Evolutionary conservation across 75 land plant species (phyloP).

Genomic region (Selaginella moellendorffii): DNA sequence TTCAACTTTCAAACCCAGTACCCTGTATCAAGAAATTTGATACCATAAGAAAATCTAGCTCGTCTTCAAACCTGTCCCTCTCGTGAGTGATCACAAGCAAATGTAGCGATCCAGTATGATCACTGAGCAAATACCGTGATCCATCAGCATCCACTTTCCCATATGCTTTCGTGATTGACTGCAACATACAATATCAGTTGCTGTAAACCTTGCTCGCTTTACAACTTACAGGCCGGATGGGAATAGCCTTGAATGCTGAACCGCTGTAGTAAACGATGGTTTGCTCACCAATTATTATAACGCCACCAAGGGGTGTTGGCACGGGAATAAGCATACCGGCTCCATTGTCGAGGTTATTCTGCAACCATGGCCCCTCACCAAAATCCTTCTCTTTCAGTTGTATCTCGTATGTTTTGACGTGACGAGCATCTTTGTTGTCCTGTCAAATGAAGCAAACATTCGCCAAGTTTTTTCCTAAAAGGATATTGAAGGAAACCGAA

Average conservation of each 20-base stretch:
- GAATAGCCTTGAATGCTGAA: conserved; percentile 75
- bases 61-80: conserved; percentile 56
- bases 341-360: conserved; percentile 95
- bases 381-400: conserved; percentile 94
- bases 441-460: conserved; percentile 14
- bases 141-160: conserved; percentile 99
- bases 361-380: conserved; percentile 95
- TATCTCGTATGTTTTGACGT: conserved; percentile 97
- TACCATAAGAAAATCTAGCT: not conserved
- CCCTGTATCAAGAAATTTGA: conserved; percentile 29
- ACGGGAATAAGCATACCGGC: conserved; percentile 90
- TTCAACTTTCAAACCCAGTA: conserved; percentile 85
- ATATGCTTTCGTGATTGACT: conserved; percentile 96
- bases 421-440: conserved; percentile 99
- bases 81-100: conserved; percentile 94
- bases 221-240: conserved; percentile 61
- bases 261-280: conserved; percentile 92
- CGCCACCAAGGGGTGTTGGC: conserved; percentile 91
- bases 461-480: too few relatives aligned
- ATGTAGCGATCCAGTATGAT: conserved; percentile 76
- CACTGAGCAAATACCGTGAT: conserved; percentile 87
- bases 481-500: conserved; percentile 7
- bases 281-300: conserved; percentile 94
- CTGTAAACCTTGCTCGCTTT: not conserved
- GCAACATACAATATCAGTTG: not conserved